phyloP scores from a whole-genome alignment of 139 green algal species.

The Coelastrella sp. region DNA sequence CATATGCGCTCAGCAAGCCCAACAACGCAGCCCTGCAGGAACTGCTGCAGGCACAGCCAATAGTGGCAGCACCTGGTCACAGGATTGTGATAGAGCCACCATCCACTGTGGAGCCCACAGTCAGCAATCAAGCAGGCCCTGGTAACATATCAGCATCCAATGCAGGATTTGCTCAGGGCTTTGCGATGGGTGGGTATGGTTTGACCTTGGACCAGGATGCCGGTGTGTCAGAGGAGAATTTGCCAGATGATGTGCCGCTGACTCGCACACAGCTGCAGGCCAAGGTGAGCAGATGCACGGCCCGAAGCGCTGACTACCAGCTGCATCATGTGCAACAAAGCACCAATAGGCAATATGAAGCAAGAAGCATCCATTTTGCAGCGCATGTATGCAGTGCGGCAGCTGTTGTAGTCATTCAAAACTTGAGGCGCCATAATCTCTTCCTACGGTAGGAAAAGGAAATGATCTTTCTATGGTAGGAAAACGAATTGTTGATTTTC shows the following conservation, averaged over 20 bases:
- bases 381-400: background rate
- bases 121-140: background rate
- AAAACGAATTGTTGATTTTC: too few species aligned
- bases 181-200: background rate
- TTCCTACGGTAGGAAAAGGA: too few species aligned
- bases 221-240: conserved; percentile 5
- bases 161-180: background rate
- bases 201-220: background rate
- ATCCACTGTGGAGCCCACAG: conserved; percentile 38
- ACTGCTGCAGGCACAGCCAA: conserved; percentile 57
- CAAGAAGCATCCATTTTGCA: background rate
- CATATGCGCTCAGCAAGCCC: conserved; percentile 52
- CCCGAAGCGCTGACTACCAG: too few species aligned
- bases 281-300: conserved; percentile 39
- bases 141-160: background rate
- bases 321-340: too few species aligned
- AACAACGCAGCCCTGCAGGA: conserved; percentile 46
- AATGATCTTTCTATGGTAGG: too few species aligned
- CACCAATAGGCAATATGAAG: too few species aligned
- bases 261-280: conserved; percentile 39
- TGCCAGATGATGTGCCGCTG: conserved; percentile 42
- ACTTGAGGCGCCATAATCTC: too few species aligned
- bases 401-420: too few species aligned
- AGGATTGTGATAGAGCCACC: conserved; percentile 71
- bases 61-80: conserved; percentile 30